Evolutionary conservation across 768 basidiomycete genomes (phyloP).

Genomic region (Kwoniella dendrophila): DNA sequence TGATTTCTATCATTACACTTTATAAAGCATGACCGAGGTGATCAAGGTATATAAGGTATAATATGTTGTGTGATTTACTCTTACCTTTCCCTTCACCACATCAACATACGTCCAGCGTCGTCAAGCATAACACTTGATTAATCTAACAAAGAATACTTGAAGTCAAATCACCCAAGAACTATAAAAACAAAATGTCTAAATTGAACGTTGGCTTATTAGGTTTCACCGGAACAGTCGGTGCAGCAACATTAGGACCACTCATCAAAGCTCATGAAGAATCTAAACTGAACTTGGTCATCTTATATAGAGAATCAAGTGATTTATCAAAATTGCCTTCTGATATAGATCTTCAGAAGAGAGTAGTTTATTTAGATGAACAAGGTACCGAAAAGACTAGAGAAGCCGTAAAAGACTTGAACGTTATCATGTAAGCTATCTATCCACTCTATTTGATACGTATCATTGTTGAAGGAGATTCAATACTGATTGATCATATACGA

Average conservation of each 20-base stretch:
- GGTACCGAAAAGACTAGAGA: conserved; percentile 4
- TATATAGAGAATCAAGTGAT: conserved; percentile 15
- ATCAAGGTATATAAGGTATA: too few relatives aligned
- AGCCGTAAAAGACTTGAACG: conserved; percentile 11
- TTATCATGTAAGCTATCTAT: conserved; percentile 15
- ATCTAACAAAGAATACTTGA: not conserved
- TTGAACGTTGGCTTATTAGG: conserved; percentile 11
- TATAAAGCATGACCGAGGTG: too few relatives aligned
- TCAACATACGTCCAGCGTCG: too few relatives aligned
- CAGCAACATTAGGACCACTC: conserved; percentile 4
- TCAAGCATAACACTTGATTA: not conserved
- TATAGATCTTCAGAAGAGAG: conserved; percentile 5
- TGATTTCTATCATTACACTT: too few relatives aligned
- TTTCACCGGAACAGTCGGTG: conserved; percentile 19
- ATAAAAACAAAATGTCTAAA: conserved; percentile 9
- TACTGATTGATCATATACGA: not conserved
- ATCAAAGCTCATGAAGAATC: conserved; percentile 8
- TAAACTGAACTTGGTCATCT: conserved; percentile 18
- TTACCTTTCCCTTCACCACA: too few relatives aligned
- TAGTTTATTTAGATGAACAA: conserved; percentile 5
- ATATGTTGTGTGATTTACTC: too few relatives aligned
- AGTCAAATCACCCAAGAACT: not conserved
- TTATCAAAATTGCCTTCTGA: conserved; percentile 13
- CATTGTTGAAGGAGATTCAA: not conserved
- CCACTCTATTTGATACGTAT: not conserved